A percentile compares a stretch with the other conserved stretches of the same genome.
phyloP scores from a whole-genome alignment of 73 alveolate genomes.

The Effrenium voratum region DNA sequence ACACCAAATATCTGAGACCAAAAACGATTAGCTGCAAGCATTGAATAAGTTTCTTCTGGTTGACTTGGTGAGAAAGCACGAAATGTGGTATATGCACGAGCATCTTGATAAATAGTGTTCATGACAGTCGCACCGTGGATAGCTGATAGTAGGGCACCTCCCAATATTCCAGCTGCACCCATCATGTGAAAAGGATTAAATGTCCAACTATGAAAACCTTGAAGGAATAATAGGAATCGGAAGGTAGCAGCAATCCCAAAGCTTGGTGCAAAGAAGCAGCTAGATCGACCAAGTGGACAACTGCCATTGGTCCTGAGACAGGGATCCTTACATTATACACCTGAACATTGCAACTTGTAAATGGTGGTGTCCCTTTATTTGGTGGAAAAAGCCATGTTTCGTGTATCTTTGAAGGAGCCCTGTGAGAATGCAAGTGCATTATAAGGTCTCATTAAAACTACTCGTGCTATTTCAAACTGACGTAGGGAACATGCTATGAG shows the following conservation, averaged over 20 bases:
- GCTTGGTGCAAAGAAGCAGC: constrained; percentile 60
- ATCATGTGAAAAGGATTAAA: constrained; percentile 43
- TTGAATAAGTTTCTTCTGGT: constrained; percentile 15
- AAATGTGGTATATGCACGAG: constrained; percentile 2
- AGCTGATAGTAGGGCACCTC: constrained; percentile 31
- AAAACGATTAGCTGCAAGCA: constrained; percentile 13
- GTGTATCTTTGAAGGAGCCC: no score
- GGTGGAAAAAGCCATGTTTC: no score
- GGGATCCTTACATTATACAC: no score
- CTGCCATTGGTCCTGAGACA: no score
- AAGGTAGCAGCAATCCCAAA: constrained; percentile 38
- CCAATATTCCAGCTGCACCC: constrained; percentile 47
- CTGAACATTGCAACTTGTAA: no score
- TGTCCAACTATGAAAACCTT: constrained; percentile 49
- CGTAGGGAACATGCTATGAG: constrained; percentile 42
- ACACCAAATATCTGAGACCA: constrained; percentile 18
- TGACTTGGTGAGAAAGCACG: constrained; percentile 28
- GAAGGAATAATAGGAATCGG: constrained; percentile 49
- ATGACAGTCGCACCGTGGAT: constrained; percentile 17
- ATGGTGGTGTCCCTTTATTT: no score
- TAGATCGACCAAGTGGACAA: constrained; percentile 28
- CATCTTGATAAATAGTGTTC: constrained; percentile 8
- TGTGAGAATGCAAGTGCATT: constrained; percentile 60
- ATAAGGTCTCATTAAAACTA: constrained; percentile 48
- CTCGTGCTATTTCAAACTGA: constrained; percentile 50